Percentiles rank a stretch among this genome's conserved stretches.
Evolutionary conservation across 768 basidiomycete species (phyloP).

Genomic region (Hemileccinum rubropunctum): DNA sequence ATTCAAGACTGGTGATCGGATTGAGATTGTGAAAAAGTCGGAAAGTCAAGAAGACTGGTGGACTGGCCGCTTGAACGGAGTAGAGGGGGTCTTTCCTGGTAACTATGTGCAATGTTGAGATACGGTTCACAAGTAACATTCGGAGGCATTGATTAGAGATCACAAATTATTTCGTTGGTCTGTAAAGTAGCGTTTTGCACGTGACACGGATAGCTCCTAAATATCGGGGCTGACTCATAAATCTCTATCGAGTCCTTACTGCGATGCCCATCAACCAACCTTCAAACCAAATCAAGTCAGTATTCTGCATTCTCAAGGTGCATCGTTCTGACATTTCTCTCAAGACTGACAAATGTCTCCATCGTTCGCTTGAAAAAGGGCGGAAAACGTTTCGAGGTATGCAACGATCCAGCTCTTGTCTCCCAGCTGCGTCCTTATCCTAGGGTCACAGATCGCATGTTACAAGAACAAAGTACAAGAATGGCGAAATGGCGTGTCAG

Average conservation of each 20-base stretch:
- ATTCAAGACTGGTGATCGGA: slow-evolving; percentile 85
- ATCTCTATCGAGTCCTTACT: too few species aligned
- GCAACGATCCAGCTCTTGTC: neutral
- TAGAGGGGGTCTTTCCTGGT: slow-evolving; percentile 90
- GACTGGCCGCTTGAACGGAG: slow-evolving; percentile 85
- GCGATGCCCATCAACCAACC: slow-evolving; percentile 68
- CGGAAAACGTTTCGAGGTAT: slow-evolving; percentile 95
- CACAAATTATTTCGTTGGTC: too few species aligned
- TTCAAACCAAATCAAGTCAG: slow-evolving; percentile 85
- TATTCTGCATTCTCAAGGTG: neutral
- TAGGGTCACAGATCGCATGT: slow-evolving; percentile 73
- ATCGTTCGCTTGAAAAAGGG: slow-evolving; percentile 95
- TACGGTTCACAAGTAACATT: neutral
- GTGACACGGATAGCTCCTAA: slow-evolving; percentile 17
- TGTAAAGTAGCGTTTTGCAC: neutral
- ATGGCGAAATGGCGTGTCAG: slow-evolving; percentile 88
- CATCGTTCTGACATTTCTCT: neutral
- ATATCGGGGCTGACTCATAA: neutral
- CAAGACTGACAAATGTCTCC: slow-evolving; percentile 93
- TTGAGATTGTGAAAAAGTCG: slow-evolving; percentile 84
- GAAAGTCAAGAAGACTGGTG: slow-evolving; percentile 93
- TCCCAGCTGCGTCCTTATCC: neutral
- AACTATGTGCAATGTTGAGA: slow-evolving; percentile 33
- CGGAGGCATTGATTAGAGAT: too few species aligned
- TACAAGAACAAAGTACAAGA: slow-evolving; percentile 99